Evolutionary conservation across 805 yeast species (phyloP), one percentile per base, ranked within the genome.

Genomic region (Pichia cabralensis): DNA sequence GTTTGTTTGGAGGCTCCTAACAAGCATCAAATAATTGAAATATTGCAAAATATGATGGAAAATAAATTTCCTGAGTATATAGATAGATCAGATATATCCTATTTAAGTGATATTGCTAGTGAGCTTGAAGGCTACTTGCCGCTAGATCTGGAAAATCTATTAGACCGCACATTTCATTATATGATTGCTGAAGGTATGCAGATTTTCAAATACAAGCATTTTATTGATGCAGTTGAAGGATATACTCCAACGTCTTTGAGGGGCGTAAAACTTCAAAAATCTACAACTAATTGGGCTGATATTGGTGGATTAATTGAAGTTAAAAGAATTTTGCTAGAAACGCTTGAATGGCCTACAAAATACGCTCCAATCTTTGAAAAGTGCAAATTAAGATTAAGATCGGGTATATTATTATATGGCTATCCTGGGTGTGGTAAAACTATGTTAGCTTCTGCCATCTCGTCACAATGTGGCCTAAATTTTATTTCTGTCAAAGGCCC

Each of bases 361-460:
- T 89, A 89, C 52, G 94, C 95, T 0, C 96, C 96, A 6, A 84
- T 89, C n/a, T 89, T 92, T 58, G 77, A 79, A 13, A 75, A 74
- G 41, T 84, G 95, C 49, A 95, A 97, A 0, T 61, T 89, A 34
- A 62, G 97, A 36, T 64, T 89, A 34, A 68, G 97, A 48, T 84
- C 96, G 0, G 98, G 98, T 33, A 74, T 89, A 17, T 61, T 89
- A 33, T 67, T 89, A 11, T 89, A 89, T 56, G 98, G 98, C 0
- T 89, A 84, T 52, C 97, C 98, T 0, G 98, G 98, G 2, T 89
- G 98, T 59, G 98, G 98, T 30, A 89, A 89, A 56, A 89, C 97
- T 0, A 64, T 88, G 41, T 57, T 89, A 26, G 97, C 97, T 1
- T 80, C 92, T 37, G 96, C 96, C 0, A 82, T 89, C 33, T 94